Conservation (phyloP, 228 moss, liverwort and hornwort species). For the Sphagnum fallax region DNA sequence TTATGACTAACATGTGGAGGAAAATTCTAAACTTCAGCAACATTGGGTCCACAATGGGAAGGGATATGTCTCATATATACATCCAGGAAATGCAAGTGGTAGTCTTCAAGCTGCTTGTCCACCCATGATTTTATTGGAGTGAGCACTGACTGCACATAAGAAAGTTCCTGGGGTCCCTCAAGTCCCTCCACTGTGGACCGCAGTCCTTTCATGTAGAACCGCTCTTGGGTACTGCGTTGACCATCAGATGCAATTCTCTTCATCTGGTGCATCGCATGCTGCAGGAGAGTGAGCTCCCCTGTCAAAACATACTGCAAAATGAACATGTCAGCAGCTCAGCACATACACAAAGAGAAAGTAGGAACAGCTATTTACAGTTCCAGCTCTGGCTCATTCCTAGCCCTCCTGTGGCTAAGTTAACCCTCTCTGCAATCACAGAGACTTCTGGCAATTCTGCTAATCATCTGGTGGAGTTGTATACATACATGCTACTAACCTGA, state of each 20-base stretch:
- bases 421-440: too few relatives aligned
- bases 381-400: too few relatives aligned
- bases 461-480: neutral
- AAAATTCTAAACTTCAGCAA: too few relatives aligned
- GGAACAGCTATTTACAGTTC: neutral
- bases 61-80: constrained; percentile 18
- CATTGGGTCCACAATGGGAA: too few relatives aligned
- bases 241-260: constrained; percentile 90
- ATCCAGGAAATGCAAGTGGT: constrained; percentile 75
- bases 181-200: constrained; percentile 56
- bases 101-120: constrained; percentile 82
- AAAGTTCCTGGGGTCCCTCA: constrained; percentile 63
- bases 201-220: constrained; percentile 72
- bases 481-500: constrained; percentile 32
- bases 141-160: constrained; percentile 89
- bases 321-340: constrained; percentile 8
- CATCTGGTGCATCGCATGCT: constrained; percentile 79
- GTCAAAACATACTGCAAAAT: constrained; percentile 81
- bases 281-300: constrained; percentile 70
- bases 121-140: constrained; percentile 91
- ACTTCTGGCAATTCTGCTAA: too few relatives aligned
- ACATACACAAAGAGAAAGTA: neutral
- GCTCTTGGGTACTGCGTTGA: constrained; percentile 84
- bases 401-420: too few relatives aligned
- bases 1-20: too few relatives aligned